Evolutionary conservation across 139 green algal species (phyloP).

Genomic region (Tetraselmis chui): DNA sequence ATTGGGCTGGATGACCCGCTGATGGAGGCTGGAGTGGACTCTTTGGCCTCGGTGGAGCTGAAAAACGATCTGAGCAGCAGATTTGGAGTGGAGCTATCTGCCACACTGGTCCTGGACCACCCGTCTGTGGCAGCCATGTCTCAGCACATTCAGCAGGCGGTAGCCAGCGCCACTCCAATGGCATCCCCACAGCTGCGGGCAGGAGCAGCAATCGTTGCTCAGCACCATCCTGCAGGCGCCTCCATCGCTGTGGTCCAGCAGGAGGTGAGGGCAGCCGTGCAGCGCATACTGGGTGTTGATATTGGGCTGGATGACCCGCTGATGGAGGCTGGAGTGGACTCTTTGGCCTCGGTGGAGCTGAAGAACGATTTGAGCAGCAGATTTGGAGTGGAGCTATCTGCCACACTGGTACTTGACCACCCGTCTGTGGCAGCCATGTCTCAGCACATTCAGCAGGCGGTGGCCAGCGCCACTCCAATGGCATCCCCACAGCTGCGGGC

Average conservation of each 20-base stretch:
- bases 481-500: no score
- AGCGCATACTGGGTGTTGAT: conserved; percentile 18
- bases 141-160: conserved; percentile 14
- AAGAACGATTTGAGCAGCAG: conserved; percentile 26
- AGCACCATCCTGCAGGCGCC: no score
- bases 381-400: conserved; percentile 40
- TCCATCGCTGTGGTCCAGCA: no score
- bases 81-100: conserved; percentile 21
- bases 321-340: conserved; percentile 65
- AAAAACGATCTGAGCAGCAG: conserved; percentile 7
- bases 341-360: conserved; percentile 62
- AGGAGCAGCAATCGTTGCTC: no score
- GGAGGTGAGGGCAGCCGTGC: not conserved
- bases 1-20: conserved; percentile 42
- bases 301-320: conserved; percentile 39
- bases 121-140: conserved; percentile 38
- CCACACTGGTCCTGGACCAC: conserved; percentile 66
- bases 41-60: conserved; percentile 41
- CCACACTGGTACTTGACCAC: conserved; percentile 66
- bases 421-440: conserved; percentile 38
- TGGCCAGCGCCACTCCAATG: not conserved
- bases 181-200: no score
- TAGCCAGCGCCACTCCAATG: not conserved
- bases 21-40: conserved; percentile 65
- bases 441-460: conserved; percentile 14